Evolutionary conservation across 495 filamentous ascomycete genomes (phyloP), one percentile per base, ranked within the genome.

Genomic region (Tuber magnatum): DNA sequence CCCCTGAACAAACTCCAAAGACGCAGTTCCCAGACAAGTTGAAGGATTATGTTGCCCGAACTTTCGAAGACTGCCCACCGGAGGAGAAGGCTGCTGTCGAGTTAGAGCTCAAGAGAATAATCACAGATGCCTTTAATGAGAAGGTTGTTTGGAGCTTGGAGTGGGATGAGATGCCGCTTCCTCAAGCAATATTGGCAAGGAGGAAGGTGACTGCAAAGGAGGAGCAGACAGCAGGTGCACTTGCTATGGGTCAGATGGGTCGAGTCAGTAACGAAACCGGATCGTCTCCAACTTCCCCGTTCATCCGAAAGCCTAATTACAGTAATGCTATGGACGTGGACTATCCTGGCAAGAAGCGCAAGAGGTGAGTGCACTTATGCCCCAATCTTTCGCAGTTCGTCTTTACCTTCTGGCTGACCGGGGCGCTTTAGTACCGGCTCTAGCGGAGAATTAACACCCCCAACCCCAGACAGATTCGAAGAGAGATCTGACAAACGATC

Each of bases 161-260:
- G 86, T 99, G 95, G 95, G 89, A 90, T 70, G 86, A 85, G 35
- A 86, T 94, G 85, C 91, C 92, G 24, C 84, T 98, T n/a, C 95
- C 95, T 0, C 95, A 99, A 84, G 84, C 91, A 73, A 88, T 97
- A 84, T 90, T 99, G 61, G 88, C 88, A 76, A 88, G 88, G 74
- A 94, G 97, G 84, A 90, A 91, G 76, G 83, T 83, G 46, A 81
- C 74, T 48, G 73, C 76, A 43, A 78, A 78, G 69, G 75, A 74
- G 73, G 78, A 81, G 40, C 76, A 74, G n/a, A 78, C 80, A 12
- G 24, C 51, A 56, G 68, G 73, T 72, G 76, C 76, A 85, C 85
- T 76, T 82, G 80, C 77, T 81, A 84, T 72, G 77, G 84, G 76
- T 81, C 84, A 70, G 72, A 68, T 80, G 78, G 77, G 73, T 75